Evolutionary conservation across 495 filamentous ascomycete species (phyloP).

Genomic region (Talaromyces thailandensis): DNA sequence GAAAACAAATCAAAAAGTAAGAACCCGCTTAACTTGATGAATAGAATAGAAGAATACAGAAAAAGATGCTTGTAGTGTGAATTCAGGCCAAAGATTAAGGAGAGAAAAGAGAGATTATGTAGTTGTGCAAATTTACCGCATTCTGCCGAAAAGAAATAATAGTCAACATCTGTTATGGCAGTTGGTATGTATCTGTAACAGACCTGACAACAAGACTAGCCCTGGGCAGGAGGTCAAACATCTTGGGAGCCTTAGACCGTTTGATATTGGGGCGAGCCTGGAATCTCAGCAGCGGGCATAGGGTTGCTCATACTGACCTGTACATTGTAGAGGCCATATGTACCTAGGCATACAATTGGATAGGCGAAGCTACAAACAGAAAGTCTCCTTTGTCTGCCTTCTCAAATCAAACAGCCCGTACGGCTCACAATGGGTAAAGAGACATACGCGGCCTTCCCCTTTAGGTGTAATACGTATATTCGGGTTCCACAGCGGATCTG

Average conservation of each 20-base stretch:
- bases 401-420: not conserved
- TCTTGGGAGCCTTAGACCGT: not conserved
- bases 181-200: not conserved
- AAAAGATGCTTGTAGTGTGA: not conserved
- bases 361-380: not conserved
- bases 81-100: not conserved
- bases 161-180: not conserved
- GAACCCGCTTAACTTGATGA: constrained; percentile 2
- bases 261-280: not conserved
- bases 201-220: not conserved
- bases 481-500: not conserved
- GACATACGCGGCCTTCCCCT: not conserved
- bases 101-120: not conserved
- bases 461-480: not conserved
- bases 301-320: not conserved
- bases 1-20: constrained; percentile 13
- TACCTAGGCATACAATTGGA: not conserved
- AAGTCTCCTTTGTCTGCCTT: not conserved
- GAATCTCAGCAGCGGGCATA: not conserved
- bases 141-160: not conserved
- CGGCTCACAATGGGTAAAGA: not conserved
- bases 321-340: not conserved
- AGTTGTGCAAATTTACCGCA: not conserved
- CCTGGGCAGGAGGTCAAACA: not conserved
- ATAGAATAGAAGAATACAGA: not conserved